Base-by-base conservation (phyloP, 225 moss, liverwort and hornwort genomes). In the Physcomitrellopsis africana region DNA sequence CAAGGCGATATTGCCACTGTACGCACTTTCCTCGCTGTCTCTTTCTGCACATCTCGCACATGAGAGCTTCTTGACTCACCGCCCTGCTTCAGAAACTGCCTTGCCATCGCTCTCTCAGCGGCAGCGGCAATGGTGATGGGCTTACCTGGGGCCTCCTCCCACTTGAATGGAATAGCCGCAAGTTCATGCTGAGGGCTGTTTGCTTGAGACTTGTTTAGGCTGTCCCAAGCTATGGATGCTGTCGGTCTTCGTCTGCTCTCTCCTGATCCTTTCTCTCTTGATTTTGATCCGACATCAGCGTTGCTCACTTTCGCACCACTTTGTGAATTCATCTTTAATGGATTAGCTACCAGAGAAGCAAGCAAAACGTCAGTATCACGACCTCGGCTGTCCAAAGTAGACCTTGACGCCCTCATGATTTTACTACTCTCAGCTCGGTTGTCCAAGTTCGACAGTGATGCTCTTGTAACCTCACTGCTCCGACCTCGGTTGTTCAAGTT, bases 131-230 rank as follows among this genome's bases (percentile, higher is more conserved):
- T 72, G 32, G 86, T 81, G 75, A 86, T 87, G 37, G 96, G 93
- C 69, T 92, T 96, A 1, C 96, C 96, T 2, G 96, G 96, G 2
- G 92, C 92, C 55, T 93, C 96, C 73, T 96, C 96, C 96, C 96
- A 96, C 26, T 92, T 85, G 66, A 96, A 96, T 1, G 96, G 96
- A 67, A 96, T 80, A 7, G 95, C 82, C 26, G 93, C 96, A 11
- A 91, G 84, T 56, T 88, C 81, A 55, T 83, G 85, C 54, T 88
- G 88, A 8, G 88, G 88, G 18, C 88, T 88, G 44, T 79, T 70
- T 24, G 79, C 76, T 16, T 82, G 85, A 26, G 83, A 83, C 62
- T 85, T 83, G 67, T 88, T 88, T 42, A 88, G 73, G 24, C 70
- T 88, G 70, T 88, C 88, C 88, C 88, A 88, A 9, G 88, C 88